Evolutionary conservation across 202 grass and related monocot species (phyloP).

Genomic region (Setaria viridis): DNA sequence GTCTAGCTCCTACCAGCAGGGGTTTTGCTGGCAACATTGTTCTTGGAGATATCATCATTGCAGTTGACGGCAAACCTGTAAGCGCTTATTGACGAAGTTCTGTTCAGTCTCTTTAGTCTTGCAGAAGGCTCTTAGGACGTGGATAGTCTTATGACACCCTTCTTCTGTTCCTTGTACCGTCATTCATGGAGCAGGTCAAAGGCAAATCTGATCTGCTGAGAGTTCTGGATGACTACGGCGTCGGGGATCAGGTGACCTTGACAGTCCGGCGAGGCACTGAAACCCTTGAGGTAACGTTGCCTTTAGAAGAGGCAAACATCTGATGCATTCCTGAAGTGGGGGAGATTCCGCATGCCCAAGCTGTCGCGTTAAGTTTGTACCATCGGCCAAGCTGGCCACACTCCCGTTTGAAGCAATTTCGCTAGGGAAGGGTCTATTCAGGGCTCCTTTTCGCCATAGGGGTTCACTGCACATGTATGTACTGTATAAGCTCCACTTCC

Average conservation of each 20-base stretch:
- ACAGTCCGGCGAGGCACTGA: slow-evolving; percentile 64
- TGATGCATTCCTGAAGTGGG: slow-evolving; percentile 20
- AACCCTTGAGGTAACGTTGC: slow-evolving; percentile 59
- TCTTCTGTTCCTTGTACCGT: neutral
- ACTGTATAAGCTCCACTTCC: neutral
- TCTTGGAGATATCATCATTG: slow-evolving; percentile 81
- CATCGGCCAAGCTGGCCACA: neutral
- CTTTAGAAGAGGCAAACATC: slow-evolving; percentile 70
- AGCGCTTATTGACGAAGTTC: slow-evolving; percentile 44
- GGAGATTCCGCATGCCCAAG: neutral
- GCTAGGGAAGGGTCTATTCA: neutral
- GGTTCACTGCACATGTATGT: neutral
- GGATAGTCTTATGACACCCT: neutral
- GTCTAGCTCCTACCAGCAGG: slow-evolving; percentile 68
- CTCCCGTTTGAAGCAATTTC: neutral
- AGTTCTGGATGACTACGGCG: slow-evolving; percentile 78
- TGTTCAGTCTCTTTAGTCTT: neutral
- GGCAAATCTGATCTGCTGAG: slow-evolving; percentile 82
- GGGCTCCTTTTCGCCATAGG: neutral
- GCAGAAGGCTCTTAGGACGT: neutral
- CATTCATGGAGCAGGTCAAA: slow-evolving; percentile 54
- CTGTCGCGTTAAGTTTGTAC: neutral
- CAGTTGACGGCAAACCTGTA: slow-evolving; percentile 81
- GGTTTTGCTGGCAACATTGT: slow-evolving; percentile 87
- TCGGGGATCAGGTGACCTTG: slow-evolving; percentile 71